Base-by-base conservation (phyloP, 441 rosid species). In the Cnidoscolus chayamansa region DNA sequence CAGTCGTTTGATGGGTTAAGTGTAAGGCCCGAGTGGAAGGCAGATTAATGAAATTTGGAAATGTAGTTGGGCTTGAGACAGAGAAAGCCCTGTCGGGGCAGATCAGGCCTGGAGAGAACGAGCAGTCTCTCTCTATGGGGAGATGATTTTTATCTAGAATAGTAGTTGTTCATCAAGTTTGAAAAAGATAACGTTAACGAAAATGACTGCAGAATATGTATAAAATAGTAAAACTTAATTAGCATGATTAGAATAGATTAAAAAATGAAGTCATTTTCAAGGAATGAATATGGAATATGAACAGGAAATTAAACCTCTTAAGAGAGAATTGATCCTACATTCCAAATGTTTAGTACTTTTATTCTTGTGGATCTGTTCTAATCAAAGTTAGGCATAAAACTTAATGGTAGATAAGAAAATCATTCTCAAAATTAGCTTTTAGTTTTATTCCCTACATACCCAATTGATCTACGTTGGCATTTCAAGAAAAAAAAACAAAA, bases 301-400 rank as follows among this genome's bases (percentile, higher is more conserved):
- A 58, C 40, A 31, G 63, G 63, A 59, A 32, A 31, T 32, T 15
- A 16, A 59, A 63, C 55, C 72, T 45, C 12, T 16, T 58, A 58
- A 0, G 15, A 54, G 54, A 69, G 82, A 76, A 77, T 81, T 63
- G 72, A 78, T 84, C 82, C 83, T 68, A 68, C 66, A 74, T 79
- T 75, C 76, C 64, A 55, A 64, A 62, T 79, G 76, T 75, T 74
- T 53, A 47, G 5, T 56, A 67, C 83, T 81, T 25, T 81, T 81
- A 84, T 81, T 84, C 85, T 79, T 25, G 30, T 31, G 68, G 54
- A 79, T 68, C 55, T 71, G 61, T 58, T 77, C 71, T 49, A 56
- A 57, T 71, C 55, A 70, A 81, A 81, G 83, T 84, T 75, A 62
- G 77, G 78, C 79, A 77, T 74, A 80, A 25, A 76, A 70, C 71